Percentiles rank a stretch among this genome's conserved stretches.
Evolutionary conservation across 805 yeast genomes (phyloP).

Genomic region (Saccharomyces kudriavzevii): DNA sequence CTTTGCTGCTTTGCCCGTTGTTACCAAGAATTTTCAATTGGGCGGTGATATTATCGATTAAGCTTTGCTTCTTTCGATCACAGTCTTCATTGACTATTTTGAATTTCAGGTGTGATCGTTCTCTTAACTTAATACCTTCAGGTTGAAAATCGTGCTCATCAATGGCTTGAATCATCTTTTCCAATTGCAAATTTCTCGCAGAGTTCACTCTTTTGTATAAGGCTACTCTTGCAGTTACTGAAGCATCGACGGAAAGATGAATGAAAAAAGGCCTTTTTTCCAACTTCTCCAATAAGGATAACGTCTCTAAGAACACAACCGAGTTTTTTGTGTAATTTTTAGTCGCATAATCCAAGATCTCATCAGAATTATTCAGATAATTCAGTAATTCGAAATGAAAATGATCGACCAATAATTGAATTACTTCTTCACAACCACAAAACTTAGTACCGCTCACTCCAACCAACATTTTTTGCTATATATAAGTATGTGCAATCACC

Average conservation of each 20-base stretch:
- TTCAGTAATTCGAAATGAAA: conserved; percentile 17
- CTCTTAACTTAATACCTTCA: conserved; percentile 16
- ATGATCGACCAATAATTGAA: conserved; percentile 11
- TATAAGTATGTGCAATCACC: not conserved
- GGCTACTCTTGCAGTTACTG: conserved; percentile 40
- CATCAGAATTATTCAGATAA: conserved; percentile 20
- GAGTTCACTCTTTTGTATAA: conserved; percentile 1
- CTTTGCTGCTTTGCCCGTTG: conserved; percentile 9
- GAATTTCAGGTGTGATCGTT: conserved; percentile 20
- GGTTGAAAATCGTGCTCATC: conserved; percentile 23
- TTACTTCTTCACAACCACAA: conserved; percentile 19
- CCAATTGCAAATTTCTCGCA: conserved; percentile 11
- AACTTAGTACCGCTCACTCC: conserved; percentile 24
- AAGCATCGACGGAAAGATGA: conserved; percentile 72
- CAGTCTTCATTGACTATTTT: conserved; percentile 9
- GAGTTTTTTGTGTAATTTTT: conserved; percentile 53
- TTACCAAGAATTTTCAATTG: conserved; percentile 12
- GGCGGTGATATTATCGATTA: conserved; percentile 8
- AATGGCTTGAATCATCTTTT: conserved; percentile 31
- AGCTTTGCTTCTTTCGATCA: conserved; percentile 2
- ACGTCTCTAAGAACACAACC: conserved; percentile 44
- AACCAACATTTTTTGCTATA: conserved; percentile 16
- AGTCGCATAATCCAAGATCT: conserved; percentile 55
- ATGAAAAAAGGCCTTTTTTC: conserved; percentile 75
- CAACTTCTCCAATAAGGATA: conserved; percentile 38